Base-by-base conservation (phyloP, 1,284 basidiomycete species). In the Xanthoconium separans region DNA sequence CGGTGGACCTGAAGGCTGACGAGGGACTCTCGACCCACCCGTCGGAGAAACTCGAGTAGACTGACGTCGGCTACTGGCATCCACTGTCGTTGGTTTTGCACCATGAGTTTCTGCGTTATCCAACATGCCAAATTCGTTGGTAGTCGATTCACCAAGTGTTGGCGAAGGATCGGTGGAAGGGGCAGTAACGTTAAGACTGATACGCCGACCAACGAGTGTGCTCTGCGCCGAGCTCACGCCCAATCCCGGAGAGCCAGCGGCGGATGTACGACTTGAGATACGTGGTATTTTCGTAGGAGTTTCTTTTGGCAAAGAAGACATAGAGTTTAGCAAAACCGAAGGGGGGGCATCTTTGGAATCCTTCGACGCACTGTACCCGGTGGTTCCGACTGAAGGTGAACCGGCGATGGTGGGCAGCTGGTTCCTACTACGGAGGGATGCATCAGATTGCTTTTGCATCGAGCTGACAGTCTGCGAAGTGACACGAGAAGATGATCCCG, bases 231-330 rank as follows among this genome's bases (percentile, higher is more conserved):
- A 72, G 62, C 85, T 87, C 53, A 84, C 67, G 22, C 84, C 80
- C 55, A 85, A 67, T 24, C 83, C 80, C 4, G 87, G 87, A 11
- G 88, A 87, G 44, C 82, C 78, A 46, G 77, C 79, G 3, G 85
- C 81, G 4, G 89, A 90, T 6, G 85, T 84, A 45, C 88, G 80
- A 65, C 85, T 91, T 20, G 91, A 87, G 55, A 96, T 94, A 40
- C 94, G 88, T 47, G 95, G 95, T 62, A 97, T 98, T 76, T 95
- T 95, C 22, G 95, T 98, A 1, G 95, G 93, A 0, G 89, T 90
- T 68, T 91, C 89, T 70, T 91, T 91, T 6, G 80, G 69, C 52
- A 84, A 68, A n/a, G 75, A 73, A 24, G 78, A 74, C 4, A 75
- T 62, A 8, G 80, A 73, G 60, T 83, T 85, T 54, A 77, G 62